Percentiles rank a stretch among this genome's conserved stretches.
Conservation (phyloP, 495 filamentous ascomycete species). For the Chaetomium fimeti region DNA sequence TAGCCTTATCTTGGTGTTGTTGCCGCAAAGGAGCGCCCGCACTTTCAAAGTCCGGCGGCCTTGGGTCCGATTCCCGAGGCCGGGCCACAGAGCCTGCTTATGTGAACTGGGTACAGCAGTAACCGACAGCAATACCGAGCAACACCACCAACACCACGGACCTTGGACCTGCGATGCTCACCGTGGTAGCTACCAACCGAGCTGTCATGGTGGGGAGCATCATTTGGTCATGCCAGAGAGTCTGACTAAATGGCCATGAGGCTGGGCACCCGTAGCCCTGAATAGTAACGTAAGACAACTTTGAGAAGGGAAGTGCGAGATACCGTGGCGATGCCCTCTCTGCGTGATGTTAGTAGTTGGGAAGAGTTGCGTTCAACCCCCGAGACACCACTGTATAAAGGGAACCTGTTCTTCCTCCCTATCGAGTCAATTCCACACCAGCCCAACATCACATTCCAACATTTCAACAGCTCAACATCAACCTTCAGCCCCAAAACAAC, state of each 20-base stretch:
- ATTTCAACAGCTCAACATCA: not conserved
- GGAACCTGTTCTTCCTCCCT: not conserved
- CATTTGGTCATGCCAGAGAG: not conserved
- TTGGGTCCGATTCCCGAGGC: not conserved
- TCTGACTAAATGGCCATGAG: not conserved
- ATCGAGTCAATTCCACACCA: not conserved
- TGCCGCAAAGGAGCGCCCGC: too few relatives aligned
- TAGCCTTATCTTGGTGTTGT: not conserved
- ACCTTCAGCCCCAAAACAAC: not conserved
- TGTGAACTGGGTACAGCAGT: not conserved
- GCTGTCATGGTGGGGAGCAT: not conserved
- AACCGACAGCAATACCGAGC: not conserved
- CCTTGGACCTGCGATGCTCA: not conserved
- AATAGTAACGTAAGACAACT: not conserved
- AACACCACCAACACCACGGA: not conserved
- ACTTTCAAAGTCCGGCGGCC: not conserved
- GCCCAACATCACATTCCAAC: not conserved
- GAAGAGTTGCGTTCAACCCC: not conserved
- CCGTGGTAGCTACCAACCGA: too few relatives aligned
- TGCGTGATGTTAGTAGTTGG: not conserved
- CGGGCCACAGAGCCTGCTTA: too few relatives aligned
- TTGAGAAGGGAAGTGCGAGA: not conserved
- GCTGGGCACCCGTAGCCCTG: not conserved
- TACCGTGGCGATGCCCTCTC: not conserved
- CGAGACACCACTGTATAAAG: not conserved